Conservation (phyloP, 768 basidiomycete species). For the Lentinula lateritia region DNA sequence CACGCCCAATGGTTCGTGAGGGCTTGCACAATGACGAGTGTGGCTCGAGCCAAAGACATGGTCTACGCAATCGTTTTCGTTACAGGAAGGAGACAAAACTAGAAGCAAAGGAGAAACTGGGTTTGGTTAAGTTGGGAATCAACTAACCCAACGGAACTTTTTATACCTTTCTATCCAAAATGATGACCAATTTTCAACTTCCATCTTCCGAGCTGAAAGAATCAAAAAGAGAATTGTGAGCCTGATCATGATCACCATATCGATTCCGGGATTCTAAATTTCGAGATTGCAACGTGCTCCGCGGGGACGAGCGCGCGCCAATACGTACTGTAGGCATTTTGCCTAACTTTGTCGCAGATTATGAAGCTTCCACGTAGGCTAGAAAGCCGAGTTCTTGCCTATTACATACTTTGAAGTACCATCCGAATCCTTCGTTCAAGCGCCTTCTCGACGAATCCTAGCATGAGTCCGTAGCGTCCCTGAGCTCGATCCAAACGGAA, state of each 20-base stretch:
- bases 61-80: neutral
- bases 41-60: slow-evolving; percentile 46
- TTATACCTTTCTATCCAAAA: neutral
- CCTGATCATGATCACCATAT: neutral
- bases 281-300: neutral
- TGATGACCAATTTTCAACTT: neutral
- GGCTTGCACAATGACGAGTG: slow-evolving; percentile 45
- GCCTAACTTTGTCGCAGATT: neutral
- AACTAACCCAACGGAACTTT: neutral
- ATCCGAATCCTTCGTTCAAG: neutral
- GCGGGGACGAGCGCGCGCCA: neutral
- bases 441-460: neutral
- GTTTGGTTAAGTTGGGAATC: neutral
- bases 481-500: neutral
- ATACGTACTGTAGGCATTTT: neutral
- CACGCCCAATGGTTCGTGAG: slow-evolving; percentile 45
- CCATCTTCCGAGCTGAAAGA: neutral
- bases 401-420: neutral
- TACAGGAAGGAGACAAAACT: neutral
- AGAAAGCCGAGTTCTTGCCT: neutral
- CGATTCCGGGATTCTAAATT: neutral
- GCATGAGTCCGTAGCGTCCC: neutral
- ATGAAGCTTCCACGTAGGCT: neutral
- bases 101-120: neutral
- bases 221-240: neutral